Conservation (phyloP, 331 rosid species). For the Rosa hybrid region DNA sequence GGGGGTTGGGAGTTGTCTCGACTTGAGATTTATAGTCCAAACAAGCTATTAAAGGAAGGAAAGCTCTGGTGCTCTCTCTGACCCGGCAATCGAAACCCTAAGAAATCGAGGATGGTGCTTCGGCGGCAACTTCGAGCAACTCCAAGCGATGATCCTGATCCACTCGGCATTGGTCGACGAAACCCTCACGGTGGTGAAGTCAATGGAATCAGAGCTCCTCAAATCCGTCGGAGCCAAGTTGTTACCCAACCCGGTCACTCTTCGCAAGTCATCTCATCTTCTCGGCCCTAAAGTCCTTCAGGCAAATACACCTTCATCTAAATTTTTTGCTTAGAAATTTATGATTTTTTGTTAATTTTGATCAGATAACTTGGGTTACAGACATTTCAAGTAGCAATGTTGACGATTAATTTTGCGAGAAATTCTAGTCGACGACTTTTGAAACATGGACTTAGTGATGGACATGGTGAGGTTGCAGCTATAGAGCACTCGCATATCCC, state of each 20-base stretch:
- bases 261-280: slow-evolving; percentile 59
- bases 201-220: slow-evolving; percentile 71
- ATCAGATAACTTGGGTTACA: too few species aligned
- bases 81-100: slow-evolving; percentile 63
- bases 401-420: too few species aligned
- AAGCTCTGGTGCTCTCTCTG: slow-evolving; percentile 25
- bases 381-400: too few species aligned
- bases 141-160: slow-evolving; percentile 55
- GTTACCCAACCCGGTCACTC: slow-evolving; percentile 55
- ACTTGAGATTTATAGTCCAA: too few species aligned
- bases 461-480: too few species aligned
- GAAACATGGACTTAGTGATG: too few species aligned
- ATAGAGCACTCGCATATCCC: too few species aligned
- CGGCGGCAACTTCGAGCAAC: slow-evolving; percentile 41
- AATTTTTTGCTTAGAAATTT: background rate
- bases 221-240: slow-evolving; percentile 66
- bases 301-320: slow-evolving; percentile 33
- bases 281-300: slow-evolving; percentile 86
- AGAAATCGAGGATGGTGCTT: slow-evolving; percentile 69
- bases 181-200: slow-evolving; percentile 33
- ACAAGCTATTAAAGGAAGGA: slow-evolving; percentile 37
- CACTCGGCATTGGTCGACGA: slow-evolving; percentile 61
- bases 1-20: too few species aligned
- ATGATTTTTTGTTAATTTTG: too few species aligned
- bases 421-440: too few species aligned